Evolutionary conservation across 2,329 filamentous ascomycete species (phyloP), one percentile per base, ranked within the genome.

Genomic region (Ascochyta pisi): DNA sequence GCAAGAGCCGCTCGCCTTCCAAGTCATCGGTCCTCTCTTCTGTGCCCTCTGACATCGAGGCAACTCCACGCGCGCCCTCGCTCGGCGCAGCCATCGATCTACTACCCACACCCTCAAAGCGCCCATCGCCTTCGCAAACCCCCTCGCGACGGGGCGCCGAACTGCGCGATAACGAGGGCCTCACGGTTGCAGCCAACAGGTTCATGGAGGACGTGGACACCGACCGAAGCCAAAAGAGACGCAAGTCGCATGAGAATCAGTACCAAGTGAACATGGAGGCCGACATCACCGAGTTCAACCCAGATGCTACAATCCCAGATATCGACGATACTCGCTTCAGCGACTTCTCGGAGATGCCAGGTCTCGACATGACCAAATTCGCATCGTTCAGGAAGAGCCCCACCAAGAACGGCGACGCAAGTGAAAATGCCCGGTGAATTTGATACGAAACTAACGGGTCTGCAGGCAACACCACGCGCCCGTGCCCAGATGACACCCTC

Each of bases 291-390:
- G 71, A 75, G 3, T 74, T 69, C 58, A 70, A 72, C 39, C 68
- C 58, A 12, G 73, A 76, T 43, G 43, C 65, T 16, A 70, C 61
- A 48, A 73, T 53, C 45, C 73, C 52, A 75, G 81, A 63, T 63
- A 63, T 81, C 12, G 89, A 92, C 62, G 88, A 91, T 64, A 89
- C 87, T 78, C 89, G 84, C 69, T 90, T 96, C 73, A 96, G 92
- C 79, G 87, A 84, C 12, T 97, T 97, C 76, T 97, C 94, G 1
- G 92, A 91, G 8, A 86, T 96, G 50, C 92, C 92, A 6, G 81
- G 82, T 50, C 73, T 79, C 16, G 91, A 94, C 67, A 86, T 95
- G 86, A 95, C 92, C 19, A 87, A 88, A 67, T 92, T 96, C 68
- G 88, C 91, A 8, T 87, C 87, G 61, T 78, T 95, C 50, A 86